A percentile compares a stretch with the other conserved stretches of the same genome.
phyloP scores from a whole-genome alignment of 768 basidiomycete genomes.

The Hydnomerulius pinastri region DNA sequence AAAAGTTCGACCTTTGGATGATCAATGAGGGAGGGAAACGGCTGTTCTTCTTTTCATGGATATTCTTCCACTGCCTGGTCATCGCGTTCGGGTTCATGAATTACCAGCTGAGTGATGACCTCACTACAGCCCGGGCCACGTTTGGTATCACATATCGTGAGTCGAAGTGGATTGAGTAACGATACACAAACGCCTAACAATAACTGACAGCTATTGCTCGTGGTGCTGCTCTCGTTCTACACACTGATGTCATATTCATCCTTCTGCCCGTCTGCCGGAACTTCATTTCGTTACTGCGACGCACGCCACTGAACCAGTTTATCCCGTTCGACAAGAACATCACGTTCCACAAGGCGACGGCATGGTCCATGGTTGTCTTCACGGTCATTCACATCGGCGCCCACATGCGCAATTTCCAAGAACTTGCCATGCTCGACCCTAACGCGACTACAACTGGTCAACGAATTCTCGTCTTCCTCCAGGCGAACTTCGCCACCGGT shows the following conservation, averaged over 20 bases:
- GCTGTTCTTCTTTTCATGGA: conserved; percentile 79
- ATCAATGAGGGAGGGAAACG: conserved; percentile 86
- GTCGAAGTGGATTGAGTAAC: conserved; percentile 30
- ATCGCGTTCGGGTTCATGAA: conserved; percentile 74
- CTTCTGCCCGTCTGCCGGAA: conserved; percentile 94
- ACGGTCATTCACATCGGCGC: conserved; percentile 75
- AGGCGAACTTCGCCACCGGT: conserved; percentile 79
- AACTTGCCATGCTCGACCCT: conserved; percentile 58
- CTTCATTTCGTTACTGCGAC: conserved; percentile 87
- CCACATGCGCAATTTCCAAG: conserved; percentile 84
- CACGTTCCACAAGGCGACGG: conserved; percentile 87
- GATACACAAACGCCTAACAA: neutral
- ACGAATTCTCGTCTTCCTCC: conserved; percentile 69
- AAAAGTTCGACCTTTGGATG: conserved; percentile 78
- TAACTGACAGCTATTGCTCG: conserved; percentile 72
- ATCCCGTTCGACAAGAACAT: conserved; percentile 95
- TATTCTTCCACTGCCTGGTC: conserved; percentile 80
- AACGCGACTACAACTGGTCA: conserved; percentile 54
- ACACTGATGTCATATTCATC: conserved; percentile 91
- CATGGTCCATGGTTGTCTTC: conserved; percentile 85
- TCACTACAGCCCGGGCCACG: conserved; percentile 57
- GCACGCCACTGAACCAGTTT: conserved; percentile 80
- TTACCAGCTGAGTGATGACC: conserved; percentile 81
- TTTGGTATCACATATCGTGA: conserved; percentile 82
- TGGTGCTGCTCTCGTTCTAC: conserved; percentile 85